Evolutionary conservation across 2,329 filamentous ascomycete genomes (phyloP).

Genomic region (Aspergillus pseudoviridinutans): DNA sequence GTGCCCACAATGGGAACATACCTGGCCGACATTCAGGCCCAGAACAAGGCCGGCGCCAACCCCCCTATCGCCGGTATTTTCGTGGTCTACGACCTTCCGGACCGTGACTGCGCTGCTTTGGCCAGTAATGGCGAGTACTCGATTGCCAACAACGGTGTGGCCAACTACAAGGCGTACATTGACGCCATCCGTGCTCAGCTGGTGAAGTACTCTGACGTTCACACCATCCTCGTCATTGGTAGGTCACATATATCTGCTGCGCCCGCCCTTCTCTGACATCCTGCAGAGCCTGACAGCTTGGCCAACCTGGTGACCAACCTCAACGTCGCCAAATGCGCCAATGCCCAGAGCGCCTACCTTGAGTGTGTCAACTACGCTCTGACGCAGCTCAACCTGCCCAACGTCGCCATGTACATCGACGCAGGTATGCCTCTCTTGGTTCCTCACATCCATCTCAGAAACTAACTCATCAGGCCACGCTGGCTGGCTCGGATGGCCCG

Average conservation of each 20-base stretch:
- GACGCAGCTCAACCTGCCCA: conserved; percentile 39
- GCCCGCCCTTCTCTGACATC: conserved; percentile 15
- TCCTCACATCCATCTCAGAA: background rate
- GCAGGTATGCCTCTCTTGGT: conserved; percentile 40
- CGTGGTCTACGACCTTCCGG: conserved; percentile 62
- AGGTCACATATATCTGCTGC: conserved; percentile 22
- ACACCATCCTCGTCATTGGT: conserved; percentile 51
- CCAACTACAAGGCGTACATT: conserved; percentile 53
- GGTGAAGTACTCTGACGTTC: conserved; percentile 50
- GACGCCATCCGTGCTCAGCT: conserved; percentile 52
- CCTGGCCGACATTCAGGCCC: conserved; percentile 44
- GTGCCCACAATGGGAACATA: conserved; percentile 48
- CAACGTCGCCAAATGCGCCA: conserved; percentile 51
- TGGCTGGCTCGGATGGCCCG: conserved; percentile 62
- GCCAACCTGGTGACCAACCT: conserved; percentile 62
- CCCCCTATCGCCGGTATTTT: conserved; percentile 48
- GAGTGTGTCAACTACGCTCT: conserved; percentile 21
- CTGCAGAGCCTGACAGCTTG: conserved; percentile 58
- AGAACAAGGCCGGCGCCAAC: conserved; percentile 48
- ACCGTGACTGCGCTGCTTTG: conserved; percentile 60
- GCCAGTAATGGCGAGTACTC: conserved; percentile 61
- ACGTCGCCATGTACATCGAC: conserved; percentile 62
- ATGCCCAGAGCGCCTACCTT: conserved; percentile 53
- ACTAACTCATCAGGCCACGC: conserved; percentile 43
- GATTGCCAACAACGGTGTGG: conserved; percentile 50